These are phyloP conservation scores for Microthyrium microscopicum DNA, from an alignment of 2,329 filamentous ascomycete species.

Conservation along the genomic window DNA sequence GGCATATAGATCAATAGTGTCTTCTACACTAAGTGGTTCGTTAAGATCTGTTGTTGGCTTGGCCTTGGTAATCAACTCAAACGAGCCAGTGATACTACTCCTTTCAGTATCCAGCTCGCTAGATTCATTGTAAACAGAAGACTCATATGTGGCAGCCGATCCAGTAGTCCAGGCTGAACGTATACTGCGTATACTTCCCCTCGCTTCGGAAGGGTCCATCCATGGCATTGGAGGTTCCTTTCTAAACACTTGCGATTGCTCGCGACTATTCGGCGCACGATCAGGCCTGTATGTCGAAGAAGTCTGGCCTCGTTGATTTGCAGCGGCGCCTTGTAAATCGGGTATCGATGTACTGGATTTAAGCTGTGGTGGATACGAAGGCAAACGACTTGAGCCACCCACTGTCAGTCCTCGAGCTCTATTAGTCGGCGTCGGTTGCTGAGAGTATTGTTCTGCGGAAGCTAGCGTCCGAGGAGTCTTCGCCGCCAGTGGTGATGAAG, in stretches of 20 bases:
- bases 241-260: background rate
- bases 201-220: conserved; percentile 23
- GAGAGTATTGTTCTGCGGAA: background rate
- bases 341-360: conserved; percentile 6
- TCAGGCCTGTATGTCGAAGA: conserved; percentile 8
- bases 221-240: conserved; percentile 3
- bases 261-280: conserved; percentile 5
- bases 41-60: conserved; percentile 15
- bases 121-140: conserved; percentile 38
- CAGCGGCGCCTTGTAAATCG: conserved; percentile 5
- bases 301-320: conserved; percentile 5
- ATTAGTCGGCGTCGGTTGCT: too few species aligned
- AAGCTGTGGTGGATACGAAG: conserved; percentile 1
- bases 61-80: conserved; percentile 47
- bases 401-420: too few species aligned
- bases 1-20: conserved; percentile 44
- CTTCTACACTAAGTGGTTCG: conserved; percentile 39
- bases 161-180: conserved; percentile 38
- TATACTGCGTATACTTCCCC: conserved; percentile 43
- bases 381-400: background rate
- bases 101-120: conserved; percentile 67
- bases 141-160: conserved; percentile 31
- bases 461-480: background rate
- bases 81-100: conserved; percentile 64
- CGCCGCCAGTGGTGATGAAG: background rate